Conservation (phyloP, 2,329 filamentous ascomycete genomes). For the Trichoderma simmonsii region DNA sequence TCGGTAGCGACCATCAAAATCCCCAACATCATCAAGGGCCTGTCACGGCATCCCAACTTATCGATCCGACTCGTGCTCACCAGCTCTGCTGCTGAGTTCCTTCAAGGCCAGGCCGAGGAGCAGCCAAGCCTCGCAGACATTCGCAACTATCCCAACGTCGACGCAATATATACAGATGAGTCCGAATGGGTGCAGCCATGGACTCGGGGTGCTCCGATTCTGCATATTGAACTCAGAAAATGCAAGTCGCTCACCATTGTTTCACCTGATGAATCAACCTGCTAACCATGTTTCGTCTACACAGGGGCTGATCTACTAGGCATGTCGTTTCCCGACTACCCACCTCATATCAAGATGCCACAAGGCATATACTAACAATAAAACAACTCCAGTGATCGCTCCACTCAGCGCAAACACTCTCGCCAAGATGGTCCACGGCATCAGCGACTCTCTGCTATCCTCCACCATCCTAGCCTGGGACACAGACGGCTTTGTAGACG, state of each 20-base stretch:
- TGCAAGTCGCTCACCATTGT: constrained; percentile 27
- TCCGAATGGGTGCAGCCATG: constrained; percentile 81
- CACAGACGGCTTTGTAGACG: constrained; percentile 59
- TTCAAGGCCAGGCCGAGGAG: constrained; percentile 70
- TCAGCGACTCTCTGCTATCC: constrained; percentile 74
- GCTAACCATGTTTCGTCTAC: background rate
- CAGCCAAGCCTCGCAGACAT: constrained; percentile 68
- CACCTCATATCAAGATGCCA: background rate
- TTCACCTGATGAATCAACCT: background rate
- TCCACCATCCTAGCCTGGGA: constrained; percentile 85
- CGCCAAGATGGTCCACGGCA: constrained; percentile 76
- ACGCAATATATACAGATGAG: constrained; percentile 76
- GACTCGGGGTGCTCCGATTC: constrained; percentile 72
- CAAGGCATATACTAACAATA: background rate
- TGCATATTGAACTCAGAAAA: constrained; percentile 85
- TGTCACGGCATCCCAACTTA: constrained; percentile 53
- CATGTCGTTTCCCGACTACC: background rate
- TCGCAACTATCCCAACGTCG: constrained; percentile 63
- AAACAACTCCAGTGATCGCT: constrained; percentile 59
- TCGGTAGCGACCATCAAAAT: constrained; percentile 88
- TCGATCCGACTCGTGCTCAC: constrained; percentile 87
- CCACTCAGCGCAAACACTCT: constrained; percentile 82
- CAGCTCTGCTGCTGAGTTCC: constrained; percentile 68
- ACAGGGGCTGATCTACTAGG: constrained; percentile 60
- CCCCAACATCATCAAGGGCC: constrained; percentile 59